Conservation (phyloP, 306 rosid species). For the Quercus glauca region DNA sequence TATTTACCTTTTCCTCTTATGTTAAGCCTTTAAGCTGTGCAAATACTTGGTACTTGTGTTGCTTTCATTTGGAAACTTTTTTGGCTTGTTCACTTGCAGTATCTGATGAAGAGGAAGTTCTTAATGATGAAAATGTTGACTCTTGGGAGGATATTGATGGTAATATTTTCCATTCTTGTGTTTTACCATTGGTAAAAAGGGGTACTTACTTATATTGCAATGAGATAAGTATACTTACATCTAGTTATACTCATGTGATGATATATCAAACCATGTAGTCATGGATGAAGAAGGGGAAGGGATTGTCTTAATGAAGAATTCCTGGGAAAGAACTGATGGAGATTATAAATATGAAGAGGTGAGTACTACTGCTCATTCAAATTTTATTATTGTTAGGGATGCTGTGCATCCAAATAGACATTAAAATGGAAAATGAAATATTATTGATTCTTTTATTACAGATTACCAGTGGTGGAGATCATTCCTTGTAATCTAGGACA, state of each 20-base stretch:
- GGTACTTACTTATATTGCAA: too few relatives aligned
- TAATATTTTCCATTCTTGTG: slow-evolving; percentile 10
- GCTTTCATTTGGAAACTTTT: slow-evolving; percentile 1
- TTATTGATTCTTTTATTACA: too few relatives aligned
- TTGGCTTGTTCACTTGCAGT: slow-evolving; percentile 37
- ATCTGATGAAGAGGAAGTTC: slow-evolving; percentile 45
- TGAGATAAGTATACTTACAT: too few relatives aligned
- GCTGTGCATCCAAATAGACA: too few relatives aligned
- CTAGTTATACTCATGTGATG: background rate
- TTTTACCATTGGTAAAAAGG: background rate
- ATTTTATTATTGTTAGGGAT: too few relatives aligned
- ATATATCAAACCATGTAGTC: slow-evolving; percentile 41
- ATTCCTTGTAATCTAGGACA: too few relatives aligned
- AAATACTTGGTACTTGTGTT: background rate
- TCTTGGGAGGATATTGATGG: slow-evolving; percentile 69
- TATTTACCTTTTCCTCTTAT: slow-evolving; percentile 8
- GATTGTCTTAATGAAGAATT: slow-evolving; percentile 37
- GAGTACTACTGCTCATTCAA: too few relatives aligned
- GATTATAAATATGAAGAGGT: slow-evolving; percentile 91
- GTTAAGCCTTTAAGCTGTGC: slow-evolving; percentile 1
- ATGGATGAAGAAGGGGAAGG: slow-evolving; percentile 66
- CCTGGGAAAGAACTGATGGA: slow-evolving; percentile 93
- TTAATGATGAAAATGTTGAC: slow-evolving; percentile 60
- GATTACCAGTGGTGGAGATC: too few relatives aligned
- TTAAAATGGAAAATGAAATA: too few relatives aligned